Evolutionary conservation across 305 asterid species (phyloP), one percentile per base, ranked within the genome.

Genomic region (Ilex paraguariensis): DNA sequence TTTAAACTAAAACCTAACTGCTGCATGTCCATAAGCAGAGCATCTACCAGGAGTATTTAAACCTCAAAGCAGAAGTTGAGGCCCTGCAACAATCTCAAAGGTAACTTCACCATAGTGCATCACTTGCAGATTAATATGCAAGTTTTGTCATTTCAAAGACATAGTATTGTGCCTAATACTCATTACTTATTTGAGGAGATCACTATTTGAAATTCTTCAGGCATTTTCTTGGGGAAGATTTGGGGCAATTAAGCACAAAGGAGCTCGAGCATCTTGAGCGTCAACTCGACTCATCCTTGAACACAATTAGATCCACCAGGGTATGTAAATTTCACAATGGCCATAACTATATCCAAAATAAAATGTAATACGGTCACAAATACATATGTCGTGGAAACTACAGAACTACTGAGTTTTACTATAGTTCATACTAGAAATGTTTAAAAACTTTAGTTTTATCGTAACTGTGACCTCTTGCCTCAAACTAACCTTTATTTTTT

Each of bases 171-270:
- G 28, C 48, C 8, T 6, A 42, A 11, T 6, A 42, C 8, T 6
- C 1, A 11, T 42, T 42, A 42, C 48, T 11, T 6, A 6, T 42
- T 42, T 11, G 8, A 11, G 12, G 12, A 42, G 10, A 6, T 42
- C 8, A 11, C 28, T 21, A 42, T 42, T 59, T 12, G 21, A 39
- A 42, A 12, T 36, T 10, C 36, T 11, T 16, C 59, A 86, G 94
- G 79, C 83, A 86, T 73, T 53, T 77, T 28, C 79, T 86, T 12
- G 94, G 94, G 42, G 94, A 83, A 61, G 88, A 86, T 55, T 73
- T 86, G 82, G 77, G 59, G 51, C 73, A 76, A 62, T 62, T 81
- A 39, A 77, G 77, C 59, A 59, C 56, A 17, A 70, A 71, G 32
- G 87, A 83, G 53, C 82, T 86, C 14, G 87, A 81, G 62, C 83